phyloP scores from a whole-genome alignment of 805 yeast genomes.

The Teunomyces pallodes region DNA sequence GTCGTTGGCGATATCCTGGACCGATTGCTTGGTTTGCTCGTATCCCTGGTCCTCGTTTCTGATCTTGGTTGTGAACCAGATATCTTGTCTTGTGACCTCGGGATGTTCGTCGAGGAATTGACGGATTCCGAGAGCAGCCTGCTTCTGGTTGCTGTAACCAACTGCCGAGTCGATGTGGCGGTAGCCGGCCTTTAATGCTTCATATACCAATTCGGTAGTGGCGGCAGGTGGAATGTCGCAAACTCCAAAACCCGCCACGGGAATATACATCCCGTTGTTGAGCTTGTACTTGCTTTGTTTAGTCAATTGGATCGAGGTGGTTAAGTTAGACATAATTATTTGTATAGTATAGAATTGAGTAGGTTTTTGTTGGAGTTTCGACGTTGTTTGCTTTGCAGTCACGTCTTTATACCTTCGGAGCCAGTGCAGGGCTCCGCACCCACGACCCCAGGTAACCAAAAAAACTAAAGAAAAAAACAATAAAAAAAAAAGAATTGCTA shows the following conservation, averaged over 20 bases:
- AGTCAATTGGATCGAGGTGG: slow-evolving; percentile 34
- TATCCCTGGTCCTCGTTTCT: slow-evolving; percentile 31
- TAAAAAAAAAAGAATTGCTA: too few species aligned
- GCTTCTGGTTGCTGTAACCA: slow-evolving; percentile 61
- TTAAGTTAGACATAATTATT: slow-evolving; percentile 32
- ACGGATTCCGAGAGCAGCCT: slow-evolving; percentile 58
- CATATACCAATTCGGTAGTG: slow-evolving; percentile 45
- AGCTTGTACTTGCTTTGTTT: slow-evolving; percentile 40
- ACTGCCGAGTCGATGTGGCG: slow-evolving; percentile 76
- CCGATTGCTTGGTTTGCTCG: slow-evolving; percentile 30
- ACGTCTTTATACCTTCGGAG: not conserved
- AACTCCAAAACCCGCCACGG: slow-evolving; percentile 57
- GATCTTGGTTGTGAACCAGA: slow-evolving; percentile 39
- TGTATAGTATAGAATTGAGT: not conserved
- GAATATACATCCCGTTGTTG: slow-evolving; percentile 55
- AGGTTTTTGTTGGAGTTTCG: not conserved
- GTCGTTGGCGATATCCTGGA: slow-evolving; percentile 26
- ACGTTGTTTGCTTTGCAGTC: not conserved
- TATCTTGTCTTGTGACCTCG: slow-evolving; percentile 26
- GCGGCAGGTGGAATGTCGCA: slow-evolving; percentile 40
- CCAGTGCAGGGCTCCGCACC: too few species aligned
- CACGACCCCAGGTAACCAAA: too few species aligned
- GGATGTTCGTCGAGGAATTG: slow-evolving; percentile 49
- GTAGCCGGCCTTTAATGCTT: slow-evolving; percentile 64
- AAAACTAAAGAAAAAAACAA: too few species aligned